These are phyloP conservation scores for Cercospora sp. DNA, from an alignment of 2,329 filamentous ascomycete genomes.

Conservation along the genomic window DNA sequence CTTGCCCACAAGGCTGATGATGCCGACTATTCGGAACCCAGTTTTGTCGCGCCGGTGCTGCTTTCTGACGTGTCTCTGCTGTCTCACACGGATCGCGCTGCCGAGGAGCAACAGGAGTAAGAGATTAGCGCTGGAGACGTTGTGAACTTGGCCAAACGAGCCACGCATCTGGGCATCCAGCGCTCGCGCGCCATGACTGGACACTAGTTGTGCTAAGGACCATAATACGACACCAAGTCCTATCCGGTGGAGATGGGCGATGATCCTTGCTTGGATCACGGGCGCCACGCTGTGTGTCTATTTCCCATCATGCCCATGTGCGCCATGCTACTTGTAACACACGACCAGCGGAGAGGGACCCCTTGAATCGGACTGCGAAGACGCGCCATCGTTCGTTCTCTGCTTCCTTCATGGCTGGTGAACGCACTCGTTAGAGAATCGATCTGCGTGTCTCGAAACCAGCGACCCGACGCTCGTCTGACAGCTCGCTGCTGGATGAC, in stretches of 20 bases:
- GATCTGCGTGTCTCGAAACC: too few relatives aligned
- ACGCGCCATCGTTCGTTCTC: too few relatives aligned
- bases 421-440: too few relatives aligned
- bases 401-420: too few relatives aligned
- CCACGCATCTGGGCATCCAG: constrained; percentile 1
- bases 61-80: background rate
- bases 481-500: too few relatives aligned
- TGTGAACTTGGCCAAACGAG: background rate
- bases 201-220: background rate
- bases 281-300: background rate
- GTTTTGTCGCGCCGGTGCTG: too few relatives aligned
- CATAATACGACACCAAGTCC: constrained; percentile 2
- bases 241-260: background rate
- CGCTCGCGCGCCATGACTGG: background rate
- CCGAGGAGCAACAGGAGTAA: background rate
- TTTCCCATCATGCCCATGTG: background rate
- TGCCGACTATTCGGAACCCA: background rate
- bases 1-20: constrained; percentile 5
- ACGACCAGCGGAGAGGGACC: background rate
- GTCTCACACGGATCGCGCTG: background rate
- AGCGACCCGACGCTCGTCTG: too few relatives aligned
- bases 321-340: background rate
- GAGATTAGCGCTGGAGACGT: background rate
- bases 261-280: constrained; percentile 6
- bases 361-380: background rate